Percentiles rank a stretch among this genome's conserved stretches.
phyloP scores from a whole-genome alignment of 805 yeast species.

The Candida namnaoensis region DNA sequence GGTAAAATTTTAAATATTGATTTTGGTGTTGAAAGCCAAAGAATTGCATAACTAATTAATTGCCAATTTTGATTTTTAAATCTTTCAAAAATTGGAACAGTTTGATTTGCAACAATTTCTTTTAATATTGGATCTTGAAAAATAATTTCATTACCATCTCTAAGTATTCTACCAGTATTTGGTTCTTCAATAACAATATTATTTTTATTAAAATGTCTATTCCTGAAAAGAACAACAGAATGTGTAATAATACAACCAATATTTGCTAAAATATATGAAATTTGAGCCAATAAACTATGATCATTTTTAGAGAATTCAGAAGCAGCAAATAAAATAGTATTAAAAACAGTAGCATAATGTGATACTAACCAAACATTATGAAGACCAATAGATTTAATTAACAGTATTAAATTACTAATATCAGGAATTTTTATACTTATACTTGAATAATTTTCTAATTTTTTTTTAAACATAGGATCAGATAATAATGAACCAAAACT shows the following conservation, averaged over 20 bases:
- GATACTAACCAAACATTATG: conserved; percentile 17
- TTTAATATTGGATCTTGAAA: conserved; percentile 7
- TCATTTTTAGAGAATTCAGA: conserved; percentile 1
- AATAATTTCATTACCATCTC: background rate
- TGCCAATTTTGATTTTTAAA: conserved; percentile 33
- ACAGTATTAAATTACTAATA: too few relatives aligned
- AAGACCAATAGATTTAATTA: background rate
- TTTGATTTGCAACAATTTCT: conserved; percentile 3
- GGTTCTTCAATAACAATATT: too few relatives aligned
- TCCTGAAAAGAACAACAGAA: conserved; percentile 15
- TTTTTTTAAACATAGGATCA: background rate
- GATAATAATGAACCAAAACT: background rate
- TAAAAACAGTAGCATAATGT: conserved; percentile 13
- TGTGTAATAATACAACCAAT: conserved; percentile 14
- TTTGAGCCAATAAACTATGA: background rate
- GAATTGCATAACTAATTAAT: conserved; percentile 24
- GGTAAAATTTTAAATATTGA: conserved; percentile 28
- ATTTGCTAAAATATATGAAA: conserved; percentile 10
- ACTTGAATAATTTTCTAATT: background rate
- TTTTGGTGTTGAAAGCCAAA: conserved; percentile 27
- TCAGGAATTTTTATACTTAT: background rate
- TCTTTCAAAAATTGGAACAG: conserved; percentile 21
- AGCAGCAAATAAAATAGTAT: conserved; percentile 5
- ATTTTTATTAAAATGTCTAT: background rate
- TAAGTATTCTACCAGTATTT: conserved; percentile 7